Conservation (phyloP, 768 basidiomycete genomes). For the Boletellus emodensis region DNA sequence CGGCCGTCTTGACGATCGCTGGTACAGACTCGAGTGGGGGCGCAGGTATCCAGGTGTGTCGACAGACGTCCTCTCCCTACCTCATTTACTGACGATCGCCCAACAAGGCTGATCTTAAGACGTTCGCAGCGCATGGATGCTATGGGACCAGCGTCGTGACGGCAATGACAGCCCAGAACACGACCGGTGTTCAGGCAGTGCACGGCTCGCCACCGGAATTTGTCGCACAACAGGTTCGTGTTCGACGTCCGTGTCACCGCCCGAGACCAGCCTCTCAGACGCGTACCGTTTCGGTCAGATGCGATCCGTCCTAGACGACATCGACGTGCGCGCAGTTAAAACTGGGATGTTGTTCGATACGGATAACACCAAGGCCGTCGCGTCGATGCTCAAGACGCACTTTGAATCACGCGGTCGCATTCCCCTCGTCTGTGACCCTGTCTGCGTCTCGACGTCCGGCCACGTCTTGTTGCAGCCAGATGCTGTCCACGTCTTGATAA, state of each 20-base stretch:
- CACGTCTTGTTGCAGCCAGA: slow-evolving; percentile 68
- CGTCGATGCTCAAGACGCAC: slow-evolving; percentile 43
- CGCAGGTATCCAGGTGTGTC: slow-evolving; percentile 79
- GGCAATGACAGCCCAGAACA: slow-evolving; percentile 88
- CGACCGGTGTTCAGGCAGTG: slow-evolving; percentile 73
- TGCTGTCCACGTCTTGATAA: slow-evolving; percentile 57
- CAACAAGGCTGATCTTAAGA: slow-evolving; percentile 79
- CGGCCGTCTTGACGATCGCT: slow-evolving; percentile 64
- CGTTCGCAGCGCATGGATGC: slow-evolving; percentile 72
- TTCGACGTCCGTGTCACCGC: background rate
- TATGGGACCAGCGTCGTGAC: slow-evolving; percentile 83
- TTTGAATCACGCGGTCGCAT: slow-evolving; percentile 36
- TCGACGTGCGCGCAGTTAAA: slow-evolving; percentile 71
- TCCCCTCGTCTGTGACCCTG: slow-evolving; percentile 80
- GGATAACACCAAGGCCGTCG: slow-evolving; percentile 48
- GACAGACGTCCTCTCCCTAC: background rate
- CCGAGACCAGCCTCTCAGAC: background rate
- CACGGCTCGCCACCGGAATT: slow-evolving; percentile 66
- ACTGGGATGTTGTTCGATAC: slow-evolving; percentile 84
- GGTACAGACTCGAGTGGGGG: slow-evolving; percentile 83
- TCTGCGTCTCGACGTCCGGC: slow-evolving; percentile 88
- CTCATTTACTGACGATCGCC: background rate
- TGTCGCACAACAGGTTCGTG: slow-evolving; percentile 65
- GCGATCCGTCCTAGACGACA: slow-evolving; percentile 64
- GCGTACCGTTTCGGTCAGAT: slow-evolving; percentile 44